Evolutionary conservation across 2,329 filamentous ascomycete species (phyloP).

Genomic region (Eurotiales sp.): DNA sequence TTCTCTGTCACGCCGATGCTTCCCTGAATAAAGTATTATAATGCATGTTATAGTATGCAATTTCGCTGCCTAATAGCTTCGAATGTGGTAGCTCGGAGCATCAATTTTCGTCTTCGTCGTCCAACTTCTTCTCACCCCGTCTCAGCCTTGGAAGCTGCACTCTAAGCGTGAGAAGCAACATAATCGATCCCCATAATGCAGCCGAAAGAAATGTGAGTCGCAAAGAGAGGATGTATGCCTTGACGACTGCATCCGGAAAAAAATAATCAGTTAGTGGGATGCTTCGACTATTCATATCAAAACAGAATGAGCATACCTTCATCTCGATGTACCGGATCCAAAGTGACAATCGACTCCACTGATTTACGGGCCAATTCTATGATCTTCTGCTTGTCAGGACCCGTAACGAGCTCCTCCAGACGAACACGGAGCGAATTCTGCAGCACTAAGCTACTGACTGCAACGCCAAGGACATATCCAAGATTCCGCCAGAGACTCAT

Average conservation of each 20-base stretch:
- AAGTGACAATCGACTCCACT: conserved; percentile 44
- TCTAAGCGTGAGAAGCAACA: conserved; percentile 29
- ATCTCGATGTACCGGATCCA: conserved; percentile 43
- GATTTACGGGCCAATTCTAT: conserved; percentile 50
- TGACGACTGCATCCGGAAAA: conserved; percentile 33
- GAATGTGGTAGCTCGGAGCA: not conserved
- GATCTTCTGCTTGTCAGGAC: conserved; percentile 53
- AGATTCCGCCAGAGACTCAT: conserved; percentile 68
- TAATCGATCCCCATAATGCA: conserved; percentile 31
- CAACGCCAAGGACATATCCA: conserved; percentile 70
- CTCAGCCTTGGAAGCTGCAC: conserved; percentile 32
- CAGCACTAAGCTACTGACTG: conserved; percentile 65
- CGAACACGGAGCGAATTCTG: conserved; percentile 66
- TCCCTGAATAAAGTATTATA: too few species aligned
- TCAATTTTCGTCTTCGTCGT: conserved; percentile 4
- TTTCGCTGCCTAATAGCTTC: not conserved
- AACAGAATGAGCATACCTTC: conserved; percentile 49
- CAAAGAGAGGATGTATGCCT: conserved; percentile 34
- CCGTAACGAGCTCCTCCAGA: conserved; percentile 57
- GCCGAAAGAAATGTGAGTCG: conserved; percentile 37
- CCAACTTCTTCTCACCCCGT: conserved; percentile 6
- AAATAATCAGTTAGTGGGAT: conserved; percentile 12
- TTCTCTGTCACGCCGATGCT: too few species aligned
- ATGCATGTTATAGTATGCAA: too few species aligned
- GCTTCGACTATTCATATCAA: too few species aligned